Evolutionary conservation across 257 asterid genomes (phyloP).

Genomic region (Forsythia suspensa): DNA sequence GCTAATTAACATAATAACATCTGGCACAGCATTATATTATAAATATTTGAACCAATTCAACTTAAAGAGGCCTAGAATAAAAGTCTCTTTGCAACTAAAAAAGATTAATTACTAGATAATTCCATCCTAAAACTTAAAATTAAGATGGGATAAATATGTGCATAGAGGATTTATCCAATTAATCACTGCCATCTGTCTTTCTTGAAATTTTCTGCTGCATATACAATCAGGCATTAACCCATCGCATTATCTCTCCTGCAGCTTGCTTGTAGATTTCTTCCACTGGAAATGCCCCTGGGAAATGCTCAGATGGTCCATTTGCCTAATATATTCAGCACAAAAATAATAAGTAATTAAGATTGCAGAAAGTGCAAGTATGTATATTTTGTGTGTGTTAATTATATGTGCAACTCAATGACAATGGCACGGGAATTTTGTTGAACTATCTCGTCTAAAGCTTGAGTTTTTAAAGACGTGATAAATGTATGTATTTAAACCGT

Average conservation of each 20-base stretch:
- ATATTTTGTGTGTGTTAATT: neutral
- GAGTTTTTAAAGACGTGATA: neutral
- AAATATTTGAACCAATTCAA: no score
- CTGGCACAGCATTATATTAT: neutral
- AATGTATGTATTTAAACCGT: neutral
- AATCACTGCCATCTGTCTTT: neutral
- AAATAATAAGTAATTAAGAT: neutral
- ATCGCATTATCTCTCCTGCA: constrained; percentile 56
- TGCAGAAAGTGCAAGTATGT: neutral
- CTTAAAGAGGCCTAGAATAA: neutral
- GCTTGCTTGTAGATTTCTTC: constrained; percentile 71
- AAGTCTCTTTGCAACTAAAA: neutral
- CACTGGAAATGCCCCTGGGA: constrained; percentile 39
- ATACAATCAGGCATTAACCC: constrained; percentile 38
- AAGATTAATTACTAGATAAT: neutral
- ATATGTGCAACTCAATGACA: no score
- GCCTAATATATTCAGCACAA: constrained; percentile 29
- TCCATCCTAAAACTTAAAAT: neutral
- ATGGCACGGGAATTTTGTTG: neutral
- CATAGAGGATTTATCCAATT: neutral
- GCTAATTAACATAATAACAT: neutral
- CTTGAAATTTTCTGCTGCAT: neutral
- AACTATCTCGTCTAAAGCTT: neutral
- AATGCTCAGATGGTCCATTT: constrained; percentile 37
- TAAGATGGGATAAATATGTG: neutral